These are phyloP conservation scores for Rutstroemia sp. DNA, from an alignment of 2,329 filamentous ascomycete genomes.

Conservation along the genomic window DNA sequence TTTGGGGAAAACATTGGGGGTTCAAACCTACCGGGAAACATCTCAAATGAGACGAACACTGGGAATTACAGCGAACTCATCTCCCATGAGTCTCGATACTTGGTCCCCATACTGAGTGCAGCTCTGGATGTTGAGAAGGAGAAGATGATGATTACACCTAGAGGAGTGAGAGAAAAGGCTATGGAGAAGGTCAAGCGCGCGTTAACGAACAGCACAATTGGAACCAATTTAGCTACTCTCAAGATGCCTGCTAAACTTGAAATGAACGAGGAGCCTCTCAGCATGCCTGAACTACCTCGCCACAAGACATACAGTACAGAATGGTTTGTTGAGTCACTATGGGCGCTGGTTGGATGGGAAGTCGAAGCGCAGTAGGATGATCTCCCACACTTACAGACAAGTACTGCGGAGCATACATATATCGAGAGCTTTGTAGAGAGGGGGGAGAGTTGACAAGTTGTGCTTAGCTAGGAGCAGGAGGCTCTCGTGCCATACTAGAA, in stretches of 20 bases:
- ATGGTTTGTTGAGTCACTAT: slow-evolving; percentile 14
- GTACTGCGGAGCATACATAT: too few relatives aligned
- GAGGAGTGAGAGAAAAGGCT: neutral
- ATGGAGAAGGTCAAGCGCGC: slow-evolving; percentile 19
- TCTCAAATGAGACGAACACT: neutral
- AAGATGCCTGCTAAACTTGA: slow-evolving; percentile 10
- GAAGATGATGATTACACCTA: neutral
- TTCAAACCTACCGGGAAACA: neutral
- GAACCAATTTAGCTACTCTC: slow-evolving; percentile 16
- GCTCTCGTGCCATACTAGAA: too few relatives aligned
- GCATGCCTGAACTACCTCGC: neutral
- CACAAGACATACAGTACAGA: slow-evolving; percentile 6
- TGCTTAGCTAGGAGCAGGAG: too few relatives aligned
- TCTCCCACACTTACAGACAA: too few relatives aligned
- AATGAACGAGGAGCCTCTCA: neutral
- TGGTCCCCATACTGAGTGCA: neutral
- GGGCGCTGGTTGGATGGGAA: slow-evolving; percentile 17
- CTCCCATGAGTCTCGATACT: neutral
- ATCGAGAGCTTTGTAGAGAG: too few relatives aligned
- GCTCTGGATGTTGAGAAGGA: neutral
- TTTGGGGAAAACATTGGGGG: neutral
- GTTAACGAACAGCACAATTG: slow-evolving; percentile 19
- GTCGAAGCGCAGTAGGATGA: neutral
- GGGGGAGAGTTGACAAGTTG: too few relatives aligned
- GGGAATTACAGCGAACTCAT: neutral